Evolutionary conservation across 495 filamentous ascomycete species (phyloP).

Genomic region (Staphylotrichum tortipilum): DNA sequence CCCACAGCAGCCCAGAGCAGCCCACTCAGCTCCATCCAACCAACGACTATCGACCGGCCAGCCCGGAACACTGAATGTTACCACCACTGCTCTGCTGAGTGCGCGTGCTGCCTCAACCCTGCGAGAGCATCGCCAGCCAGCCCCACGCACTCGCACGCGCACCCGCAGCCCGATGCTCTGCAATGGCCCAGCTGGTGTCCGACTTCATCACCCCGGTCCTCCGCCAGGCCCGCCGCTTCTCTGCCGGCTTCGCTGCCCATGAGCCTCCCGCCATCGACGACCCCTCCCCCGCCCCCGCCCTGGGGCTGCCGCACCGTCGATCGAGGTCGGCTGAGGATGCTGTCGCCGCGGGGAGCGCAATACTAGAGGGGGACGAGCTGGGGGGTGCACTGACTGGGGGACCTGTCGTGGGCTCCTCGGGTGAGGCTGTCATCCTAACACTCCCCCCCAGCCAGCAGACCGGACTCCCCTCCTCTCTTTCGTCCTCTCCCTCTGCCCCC

Average conservation of each 20-base stretch:
- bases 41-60: too few relatives aligned
- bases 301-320: constrained; percentile 14
- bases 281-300: too few relatives aligned
- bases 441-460: neutral
- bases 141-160: too few relatives aligned
- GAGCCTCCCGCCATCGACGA: constrained; percentile 25
- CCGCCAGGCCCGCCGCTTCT: constrained; percentile 65
- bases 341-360: constrained; percentile 7
- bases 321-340: constrained; percentile 9
- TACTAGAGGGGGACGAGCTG: constrained; percentile 14
- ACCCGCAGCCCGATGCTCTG: too few relatives aligned
- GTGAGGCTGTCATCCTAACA: neutral
- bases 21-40: too few relatives aligned
- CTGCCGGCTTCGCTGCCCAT: constrained; percentile 30
- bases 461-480: too few relatives aligned
- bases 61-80: too few relatives aligned
- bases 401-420: neutral
- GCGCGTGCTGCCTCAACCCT: too few relatives aligned
- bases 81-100: too few relatives aligned
- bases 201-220: constrained; percentile 70
- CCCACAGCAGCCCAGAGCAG: too few relatives aligned
- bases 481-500: too few relatives aligned
- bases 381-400: neutral
- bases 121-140: too few relatives aligned
- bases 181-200: constrained; percentile 66